Percentiles rank a stretch among this genome's conserved stretches.
Conservation (phyloP, 2,329 filamentous ascomycete genomes). For the Fusarium hainanense region DNA sequence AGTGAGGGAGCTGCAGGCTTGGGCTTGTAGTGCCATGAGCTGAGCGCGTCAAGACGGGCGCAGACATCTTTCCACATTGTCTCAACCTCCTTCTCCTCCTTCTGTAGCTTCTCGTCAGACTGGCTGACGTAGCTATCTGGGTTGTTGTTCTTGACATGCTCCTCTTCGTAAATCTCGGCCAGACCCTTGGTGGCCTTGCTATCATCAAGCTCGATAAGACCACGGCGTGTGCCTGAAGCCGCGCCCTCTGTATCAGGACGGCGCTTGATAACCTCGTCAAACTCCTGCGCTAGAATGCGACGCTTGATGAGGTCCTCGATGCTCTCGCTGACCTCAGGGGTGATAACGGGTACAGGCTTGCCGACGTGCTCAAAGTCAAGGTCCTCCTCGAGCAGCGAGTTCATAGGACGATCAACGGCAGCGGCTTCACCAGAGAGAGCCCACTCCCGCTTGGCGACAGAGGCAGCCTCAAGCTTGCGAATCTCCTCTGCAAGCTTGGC, state of each 20-base stretch:
- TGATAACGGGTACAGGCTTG: slow-evolving; percentile 94
- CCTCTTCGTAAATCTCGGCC: slow-evolving; percentile 93
- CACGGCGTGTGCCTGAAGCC: slow-evolving; percentile 71
- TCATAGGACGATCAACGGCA: slow-evolving; percentile 83
- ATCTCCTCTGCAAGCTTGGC: slow-evolving; percentile 91
- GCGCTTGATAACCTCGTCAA: slow-evolving; percentile 89
- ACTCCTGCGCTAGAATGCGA: slow-evolving; percentile 88
- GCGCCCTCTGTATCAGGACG: slow-evolving; percentile 78
- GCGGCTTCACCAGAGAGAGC: slow-evolving; percentile 88
- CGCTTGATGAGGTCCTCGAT: slow-evolving; percentile 96
- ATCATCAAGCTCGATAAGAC: slow-evolving; percentile 85
- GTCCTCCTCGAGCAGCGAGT: slow-evolving; percentile 93
- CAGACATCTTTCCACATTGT: slow-evolving; percentile 84
- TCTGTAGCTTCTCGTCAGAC: slow-evolving; percentile 82
- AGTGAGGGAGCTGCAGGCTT: slow-evolving; percentile 84
- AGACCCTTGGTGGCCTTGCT: slow-evolving; percentile 87
- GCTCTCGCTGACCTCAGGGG: slow-evolving; percentile 86
- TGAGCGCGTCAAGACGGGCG: slow-evolving; percentile 85
- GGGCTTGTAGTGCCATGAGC: slow-evolving; percentile 95
- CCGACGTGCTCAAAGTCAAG: slow-evolving; percentile 95
- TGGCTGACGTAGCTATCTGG: slow-evolving; percentile 82
- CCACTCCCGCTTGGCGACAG: slow-evolving; percentile 92
- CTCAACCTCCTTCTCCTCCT: slow-evolving; percentile 85
- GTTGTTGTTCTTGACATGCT: slow-evolving; percentile 82
- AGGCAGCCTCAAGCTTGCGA: slow-evolving; percentile 86